Evolutionary conservation across 805 yeast genomes (phyloP), one percentile per base, ranked within the genome.

Genomic region (Myxozyma kluyveri): DNA sequence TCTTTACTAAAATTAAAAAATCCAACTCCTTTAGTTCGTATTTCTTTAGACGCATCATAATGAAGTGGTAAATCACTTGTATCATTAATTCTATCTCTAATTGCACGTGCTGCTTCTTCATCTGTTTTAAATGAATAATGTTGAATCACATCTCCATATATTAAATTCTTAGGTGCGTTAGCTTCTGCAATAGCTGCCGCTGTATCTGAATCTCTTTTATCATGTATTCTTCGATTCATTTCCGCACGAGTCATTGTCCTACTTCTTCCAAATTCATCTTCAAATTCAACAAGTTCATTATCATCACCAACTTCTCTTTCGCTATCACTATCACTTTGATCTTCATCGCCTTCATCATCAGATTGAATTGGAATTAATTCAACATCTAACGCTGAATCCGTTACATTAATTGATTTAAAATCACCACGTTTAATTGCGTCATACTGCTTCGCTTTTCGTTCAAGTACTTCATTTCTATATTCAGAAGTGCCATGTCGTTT

Each of bases 211-310:
- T 46, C 52, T 1, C 37, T 39, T 10, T 50, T 50, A 2, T 23
- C 39, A 14, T 26, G 47, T 27, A 33, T 37, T 3, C 50, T 27
- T 19, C 45, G 35, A 9, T 44, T 44, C 2, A 52, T 23, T 19
- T 53, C 19, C 29, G 37, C 53, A 3, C 48, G 47, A 6, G 61
- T 39, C 5, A 60, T 52, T 47, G 38, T 57, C 22, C 64, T 41
- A 10, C 60, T 47, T 18, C 64, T 48, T 9, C 64, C 64, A 55
- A 61, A 61, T 27, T 61, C 64, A 36, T 61, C 64, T 18, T 50
- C 46, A 21, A 44, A 45, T 40, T 61, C 64, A 5, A 61, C 54
- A 45, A 51, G 19, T 14, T 56, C 56, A 14, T 54, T 55, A n/a
- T 45, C 53, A 42, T 50, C 56, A 12, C 18, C 29, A 14, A 26